phyloP scores from a whole-genome alignment of 1,284 basidiomycete species.

The Boletellus dicymbophilus region DNA sequence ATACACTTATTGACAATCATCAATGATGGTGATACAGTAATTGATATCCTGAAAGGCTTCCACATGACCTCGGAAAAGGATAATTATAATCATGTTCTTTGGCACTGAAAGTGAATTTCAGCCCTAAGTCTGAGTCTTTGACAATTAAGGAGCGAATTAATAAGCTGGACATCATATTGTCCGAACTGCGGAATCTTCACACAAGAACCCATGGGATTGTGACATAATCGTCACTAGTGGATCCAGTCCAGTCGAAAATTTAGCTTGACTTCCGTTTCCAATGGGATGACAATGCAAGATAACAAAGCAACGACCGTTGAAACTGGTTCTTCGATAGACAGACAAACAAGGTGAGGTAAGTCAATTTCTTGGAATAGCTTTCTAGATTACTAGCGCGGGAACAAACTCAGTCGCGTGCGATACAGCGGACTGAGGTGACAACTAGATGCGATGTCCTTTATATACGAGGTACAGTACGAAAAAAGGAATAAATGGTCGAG shows the following conservation, averaged over 20 bases:
- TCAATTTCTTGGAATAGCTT: constrained; percentile 12
- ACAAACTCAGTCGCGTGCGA: too few relatives aligned
- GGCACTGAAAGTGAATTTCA: not conserved
- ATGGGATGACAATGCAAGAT: constrained; percentile 1
- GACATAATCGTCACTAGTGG: not conserved
- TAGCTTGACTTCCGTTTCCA: not conserved
- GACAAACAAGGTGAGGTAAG: constrained; percentile 3
- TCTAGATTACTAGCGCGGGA: too few relatives aligned
- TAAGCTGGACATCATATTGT: not conserved
- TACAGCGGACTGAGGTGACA: too few relatives aligned
- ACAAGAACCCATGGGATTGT: not conserved
- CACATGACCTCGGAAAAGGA: too few relatives aligned
- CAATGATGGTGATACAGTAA: too few relatives aligned
- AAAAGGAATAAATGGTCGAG: too few relatives aligned
- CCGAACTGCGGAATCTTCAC: too few relatives aligned
- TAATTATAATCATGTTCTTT: too few relatives aligned
- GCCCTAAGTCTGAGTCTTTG: not conserved
- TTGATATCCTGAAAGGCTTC: too few relatives aligned
- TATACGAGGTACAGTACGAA: not conserved
- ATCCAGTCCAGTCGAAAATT: not conserved
- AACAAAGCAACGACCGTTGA: constrained; percentile 4
- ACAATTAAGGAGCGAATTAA: not conserved
- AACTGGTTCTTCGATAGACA: not conserved
- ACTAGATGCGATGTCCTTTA: too few relatives aligned
- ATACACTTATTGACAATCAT: too few relatives aligned